These are phyloP conservation scores for Phoenix roebelenii DNA, from an alignment of 176 grass and related monocot genomes.

Conservation along the genomic window DNA sequence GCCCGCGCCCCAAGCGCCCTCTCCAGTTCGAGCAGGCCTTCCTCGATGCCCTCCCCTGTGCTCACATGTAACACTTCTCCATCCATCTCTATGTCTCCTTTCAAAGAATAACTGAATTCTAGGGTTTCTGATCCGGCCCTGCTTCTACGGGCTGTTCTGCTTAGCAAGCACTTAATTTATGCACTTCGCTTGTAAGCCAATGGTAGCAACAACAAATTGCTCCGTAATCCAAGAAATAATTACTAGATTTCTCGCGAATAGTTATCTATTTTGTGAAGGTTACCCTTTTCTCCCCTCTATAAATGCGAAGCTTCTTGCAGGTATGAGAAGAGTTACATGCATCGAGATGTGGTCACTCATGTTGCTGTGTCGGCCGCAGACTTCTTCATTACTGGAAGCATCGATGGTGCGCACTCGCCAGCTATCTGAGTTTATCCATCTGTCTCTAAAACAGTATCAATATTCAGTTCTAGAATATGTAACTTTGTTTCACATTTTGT, in stretches of 20 bases:
- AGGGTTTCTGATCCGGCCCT: too few species aligned
- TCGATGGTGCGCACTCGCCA: conserved; percentile 37
- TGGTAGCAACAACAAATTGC: too few species aligned
- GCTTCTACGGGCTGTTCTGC: too few species aligned
- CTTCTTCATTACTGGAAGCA: conserved; percentile 94
- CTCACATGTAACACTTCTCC: conserved; percentile 47
- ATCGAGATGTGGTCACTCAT: conserved; percentile 89
- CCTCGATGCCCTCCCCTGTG: conserved; percentile 80
- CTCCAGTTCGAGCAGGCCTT: conserved; percentile 96
- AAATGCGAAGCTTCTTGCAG: conserved; percentile 21
- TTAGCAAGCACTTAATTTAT: too few species aligned
- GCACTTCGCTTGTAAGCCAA: too few species aligned
- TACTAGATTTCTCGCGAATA: too few species aligned
- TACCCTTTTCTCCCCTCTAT: too few species aligned
- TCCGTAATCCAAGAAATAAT: too few species aligned
- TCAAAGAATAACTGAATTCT: too few species aligned
- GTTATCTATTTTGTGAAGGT: too few species aligned
- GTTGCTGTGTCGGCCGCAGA: conserved; percentile 65
- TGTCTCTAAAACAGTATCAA: neutral
- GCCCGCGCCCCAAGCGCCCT: conserved; percentile 57
- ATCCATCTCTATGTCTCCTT: neutral
- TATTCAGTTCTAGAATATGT: too few species aligned
- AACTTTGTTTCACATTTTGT: neutral
- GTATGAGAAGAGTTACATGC: conserved; percentile 99
- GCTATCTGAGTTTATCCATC: conserved; percentile 9